Evolutionary conservation across 2,329 filamentous ascomycete genomes (phyloP), one percentile per base, ranked within the genome.

Genomic region (Bimuria novae-zelandiae): DNA sequence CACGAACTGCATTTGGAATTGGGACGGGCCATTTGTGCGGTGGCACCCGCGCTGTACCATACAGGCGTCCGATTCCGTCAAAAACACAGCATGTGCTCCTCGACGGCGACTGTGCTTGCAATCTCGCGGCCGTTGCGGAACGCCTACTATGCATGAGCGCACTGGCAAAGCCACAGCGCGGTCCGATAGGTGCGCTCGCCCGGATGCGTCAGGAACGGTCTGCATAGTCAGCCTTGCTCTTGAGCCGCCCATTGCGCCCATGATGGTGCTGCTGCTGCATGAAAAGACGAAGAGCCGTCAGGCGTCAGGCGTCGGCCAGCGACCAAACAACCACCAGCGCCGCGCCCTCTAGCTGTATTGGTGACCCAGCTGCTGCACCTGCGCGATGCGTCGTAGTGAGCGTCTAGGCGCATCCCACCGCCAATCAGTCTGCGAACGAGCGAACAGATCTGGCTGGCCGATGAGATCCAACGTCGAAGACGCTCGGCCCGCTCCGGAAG

Each of bases 191-290:
- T 32, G 27, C 41, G 67, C 65, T 60, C 56, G 68, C 67, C 67
- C 72, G 58, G 74, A 74, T 74, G 71, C 72, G 70, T 72, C 72
- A 75, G 72, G 72, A 72, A 75, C 71, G 66, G 65, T 65, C 59
- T 69, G 67, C 68, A 69, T 70, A 57, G 51, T 67, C 70, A 75
- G 72, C 72, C 71, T 72, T 72, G 70, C 60, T 59, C 59, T 66
- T 67, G 67, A 72, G 69, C 70, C 70, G 69, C 70, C 64, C 62
- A 68, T 64, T 43, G 64, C 66, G 66, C 63, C 60, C 59, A 11
- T 16, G 19, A 22, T 35, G 29, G 47, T 56, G 60, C 14, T 7
- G 33, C 55, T 59, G 62, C 60, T 65, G 69, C 69, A 72, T 72
- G 64, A 69, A 65, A n/a, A 49, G 62, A 54, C 51, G 51, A 57